Conservation (phyloP, 2,329 filamentous ascomycete genomes). For the Ciborinia camelliae region DNA sequence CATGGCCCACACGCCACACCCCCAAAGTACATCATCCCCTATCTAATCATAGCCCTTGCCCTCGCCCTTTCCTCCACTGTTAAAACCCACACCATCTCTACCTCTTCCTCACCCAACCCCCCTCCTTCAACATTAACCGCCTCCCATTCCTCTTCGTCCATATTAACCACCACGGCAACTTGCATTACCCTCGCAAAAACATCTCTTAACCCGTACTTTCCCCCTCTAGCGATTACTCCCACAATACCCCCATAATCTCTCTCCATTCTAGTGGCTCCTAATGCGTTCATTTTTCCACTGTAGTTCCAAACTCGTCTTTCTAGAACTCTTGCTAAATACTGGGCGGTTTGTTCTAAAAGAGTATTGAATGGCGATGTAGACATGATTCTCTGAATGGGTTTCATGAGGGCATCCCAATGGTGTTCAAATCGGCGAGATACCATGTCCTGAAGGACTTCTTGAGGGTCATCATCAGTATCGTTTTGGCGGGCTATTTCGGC, state of each 20-base stretch:
- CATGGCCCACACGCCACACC: background rate
- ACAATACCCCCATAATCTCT: conserved; percentile 78
- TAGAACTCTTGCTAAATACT: conserved; percentile 51
- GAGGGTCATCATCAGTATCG: conserved; percentile 45
- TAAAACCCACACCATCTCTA: conserved; percentile 68
- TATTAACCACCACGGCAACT: conserved; percentile 82
- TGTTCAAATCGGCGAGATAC: conserved; percentile 78
- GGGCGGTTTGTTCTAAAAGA: conserved; percentile 49
- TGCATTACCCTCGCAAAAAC: conserved; percentile 73
- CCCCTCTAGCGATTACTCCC: conserved; percentile 60
- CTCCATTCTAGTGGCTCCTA: conserved; percentile 80
- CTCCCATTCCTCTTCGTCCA: conserved; percentile 96
- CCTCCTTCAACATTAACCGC: conserved; percentile 52
- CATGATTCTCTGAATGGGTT: conserved; percentile 79
- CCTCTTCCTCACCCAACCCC: conserved; percentile 48
- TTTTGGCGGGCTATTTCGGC: conserved; percentile 53
- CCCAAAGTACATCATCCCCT: conserved; percentile 22
- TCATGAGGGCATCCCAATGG: conserved; percentile 81
- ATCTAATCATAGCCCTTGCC: conserved; percentile 64
- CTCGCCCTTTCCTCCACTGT: conserved; percentile 69
- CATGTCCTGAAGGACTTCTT: conserved; percentile 54
- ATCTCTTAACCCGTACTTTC: conserved; percentile 74
- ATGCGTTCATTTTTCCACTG: conserved; percentile 69
- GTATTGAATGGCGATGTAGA: conserved; percentile 72
- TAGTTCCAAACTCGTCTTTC: conserved; percentile 86